These are phyloP conservation scores for Sclerotinia minor DNA, from an alignment of 2,329 filamentous ascomycete species.

Conservation along the genomic window DNA sequence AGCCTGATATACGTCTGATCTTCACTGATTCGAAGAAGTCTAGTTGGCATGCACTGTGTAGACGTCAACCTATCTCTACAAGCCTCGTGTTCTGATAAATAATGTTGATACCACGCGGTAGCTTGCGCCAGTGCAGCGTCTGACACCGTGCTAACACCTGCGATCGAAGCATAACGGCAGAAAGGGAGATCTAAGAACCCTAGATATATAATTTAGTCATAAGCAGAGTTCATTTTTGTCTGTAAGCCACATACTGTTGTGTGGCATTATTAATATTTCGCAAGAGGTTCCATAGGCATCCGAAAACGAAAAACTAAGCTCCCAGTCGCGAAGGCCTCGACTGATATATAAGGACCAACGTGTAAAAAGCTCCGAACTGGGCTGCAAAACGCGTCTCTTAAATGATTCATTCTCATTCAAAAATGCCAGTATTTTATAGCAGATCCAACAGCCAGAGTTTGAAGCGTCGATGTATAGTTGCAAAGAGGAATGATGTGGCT, in stretches of 20 bases:
- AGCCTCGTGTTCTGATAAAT: neutral
- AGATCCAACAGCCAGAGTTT: constrained; percentile 9
- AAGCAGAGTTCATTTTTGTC: neutral
- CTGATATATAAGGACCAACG: too few relatives aligned
- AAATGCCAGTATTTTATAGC: neutral
- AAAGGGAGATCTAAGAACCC: too few relatives aligned
- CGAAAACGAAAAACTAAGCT: too few relatives aligned
- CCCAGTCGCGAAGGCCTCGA: too few relatives aligned
- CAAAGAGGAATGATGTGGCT: too few relatives aligned
- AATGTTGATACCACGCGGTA: constrained; percentile 4
- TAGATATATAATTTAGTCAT: neutral
- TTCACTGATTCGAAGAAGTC: constrained; percentile 13
- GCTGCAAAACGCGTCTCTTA: too few relatives aligned
- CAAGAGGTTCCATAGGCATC: too few relatives aligned
- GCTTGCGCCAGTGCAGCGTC: constrained; percentile 5
- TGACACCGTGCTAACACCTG: neutral
- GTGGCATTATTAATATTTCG: neutral
- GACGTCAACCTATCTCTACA: neutral
- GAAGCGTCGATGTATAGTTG: neutral
- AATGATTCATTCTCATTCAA: too few relatives aligned
- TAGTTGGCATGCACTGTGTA: neutral
- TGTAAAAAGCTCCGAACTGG: too few relatives aligned
- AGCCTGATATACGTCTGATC: neutral
- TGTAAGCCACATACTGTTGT: neutral
- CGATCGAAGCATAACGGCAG: neutral